Conservation (phyloP, 1,139 yeast genomes). For the Kodamaea fungicola region DNA sequence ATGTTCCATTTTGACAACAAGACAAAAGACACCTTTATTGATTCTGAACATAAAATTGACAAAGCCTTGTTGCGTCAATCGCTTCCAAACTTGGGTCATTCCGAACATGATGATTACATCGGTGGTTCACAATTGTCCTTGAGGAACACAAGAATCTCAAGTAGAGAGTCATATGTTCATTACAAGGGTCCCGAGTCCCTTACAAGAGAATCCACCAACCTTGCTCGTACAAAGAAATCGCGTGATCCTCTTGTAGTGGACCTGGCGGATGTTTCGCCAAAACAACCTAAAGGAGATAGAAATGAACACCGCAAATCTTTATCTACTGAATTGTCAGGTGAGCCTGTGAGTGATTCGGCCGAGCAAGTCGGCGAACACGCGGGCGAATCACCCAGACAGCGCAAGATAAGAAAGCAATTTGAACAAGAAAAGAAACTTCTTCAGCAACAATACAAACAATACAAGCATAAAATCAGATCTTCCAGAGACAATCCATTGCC, state of each 20-base stretch:
- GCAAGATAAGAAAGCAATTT: conserved; percentile 4
- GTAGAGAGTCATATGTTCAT: conserved; percentile 1
- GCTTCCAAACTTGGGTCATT: not conserved
- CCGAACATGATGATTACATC: not conserved
- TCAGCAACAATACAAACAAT: conserved; percentile 5
- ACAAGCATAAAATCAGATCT: conserved; percentile 3
- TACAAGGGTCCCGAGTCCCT: not conserved
- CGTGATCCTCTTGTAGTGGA: not conserved
- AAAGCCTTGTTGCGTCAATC: conserved; percentile 1
- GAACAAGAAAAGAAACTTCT: conserved; percentile 5
- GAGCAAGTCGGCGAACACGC: conserved; percentile 5
- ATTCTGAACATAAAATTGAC: conserved; percentile 10
- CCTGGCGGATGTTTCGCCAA: not conserved
- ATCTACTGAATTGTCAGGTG: not conserved
- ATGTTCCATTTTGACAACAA: conserved; percentile 15
- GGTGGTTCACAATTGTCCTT: not conserved
- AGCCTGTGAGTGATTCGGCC: conserved; percentile 1
- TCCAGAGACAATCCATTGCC: conserved; percentile 8
- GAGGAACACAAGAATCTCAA: not conserved
- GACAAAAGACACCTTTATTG: conserved; percentile 13
- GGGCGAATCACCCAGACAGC: conserved; percentile 2
- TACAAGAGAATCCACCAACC: not conserved
- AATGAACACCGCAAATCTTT: conserved; percentile 3
- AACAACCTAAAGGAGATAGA: not conserved
- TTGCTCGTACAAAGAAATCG: not conserved